Conservation (phyloP, 1,284 basidiomycete genomes). For the Meira miltonrushii region DNA sequence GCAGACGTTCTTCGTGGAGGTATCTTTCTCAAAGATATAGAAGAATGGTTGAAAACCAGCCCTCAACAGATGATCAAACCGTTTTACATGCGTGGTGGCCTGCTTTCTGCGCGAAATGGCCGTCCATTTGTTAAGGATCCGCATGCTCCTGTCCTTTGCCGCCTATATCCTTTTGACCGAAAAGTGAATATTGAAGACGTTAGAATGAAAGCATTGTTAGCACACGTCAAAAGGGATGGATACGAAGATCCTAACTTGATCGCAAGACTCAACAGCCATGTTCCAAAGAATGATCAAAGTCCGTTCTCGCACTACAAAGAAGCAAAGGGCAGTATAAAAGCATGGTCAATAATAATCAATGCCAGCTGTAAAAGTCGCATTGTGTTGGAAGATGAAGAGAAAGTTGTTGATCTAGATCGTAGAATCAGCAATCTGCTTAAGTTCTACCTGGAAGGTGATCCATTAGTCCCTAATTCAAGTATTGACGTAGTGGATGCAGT, state of each 20-base stretch:
- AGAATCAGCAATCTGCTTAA: background rate
- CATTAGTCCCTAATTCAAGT: background rate
- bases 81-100: background rate
- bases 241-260: too few relatives aligned
- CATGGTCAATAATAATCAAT: background rate
- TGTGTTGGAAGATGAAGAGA: background rate
- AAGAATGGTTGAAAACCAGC: background rate
- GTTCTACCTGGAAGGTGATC: conserved; percentile 6
- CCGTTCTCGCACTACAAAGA: background rate
- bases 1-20: background rate
- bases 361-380: too few relatives aligned
- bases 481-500: conserved; percentile 31
- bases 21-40: background rate
- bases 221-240: too few relatives aligned
- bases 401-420: background rate
- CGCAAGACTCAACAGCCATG: too few relatives aligned
- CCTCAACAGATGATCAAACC: background rate
- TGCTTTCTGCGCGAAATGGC: background rate
- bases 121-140: background rate
- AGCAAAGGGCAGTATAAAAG: background rate
- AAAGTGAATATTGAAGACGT: background rate
- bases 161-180: background rate
- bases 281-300: background rate
- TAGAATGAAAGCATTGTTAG: background rate
- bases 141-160: background rate